phyloP scores from a whole-genome alignment of 805 yeast species.

The Middelhovenomyces tepae region DNA sequence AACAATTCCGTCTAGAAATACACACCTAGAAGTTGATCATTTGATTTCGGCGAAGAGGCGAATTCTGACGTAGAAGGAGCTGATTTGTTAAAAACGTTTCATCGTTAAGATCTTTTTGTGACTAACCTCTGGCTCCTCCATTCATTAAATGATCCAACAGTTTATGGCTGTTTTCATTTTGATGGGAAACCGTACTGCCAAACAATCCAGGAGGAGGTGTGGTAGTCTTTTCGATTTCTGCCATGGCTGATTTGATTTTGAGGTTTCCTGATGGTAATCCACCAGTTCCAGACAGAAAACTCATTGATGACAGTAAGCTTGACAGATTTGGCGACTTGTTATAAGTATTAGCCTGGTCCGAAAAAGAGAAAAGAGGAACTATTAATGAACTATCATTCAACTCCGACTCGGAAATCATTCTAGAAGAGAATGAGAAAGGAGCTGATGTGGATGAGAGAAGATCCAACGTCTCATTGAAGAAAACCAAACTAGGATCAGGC shows the following conservation, averaged over 20 bases:
- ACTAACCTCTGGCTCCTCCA: slow-evolving; percentile 42
- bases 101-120: no score
- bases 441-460: no score
- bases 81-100: neutral
- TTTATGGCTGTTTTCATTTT: slow-evolving; percentile 54
- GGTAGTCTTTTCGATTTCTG: slow-evolving; percentile 33
- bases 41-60: slow-evolving; percentile 6
- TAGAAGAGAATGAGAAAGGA: no score
- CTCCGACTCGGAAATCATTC: no score
- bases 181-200: slow-evolving; percentile 14
- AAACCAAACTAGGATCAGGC: no score
- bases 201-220: slow-evolving; percentile 74
- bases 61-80: neutral
- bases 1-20: slow-evolving; percentile 15
- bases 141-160: slow-evolving; percentile 76
- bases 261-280: slow-evolving; percentile 27
- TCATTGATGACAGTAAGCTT: slow-evolving; percentile 21
- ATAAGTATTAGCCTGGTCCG: slow-evolving; percentile 1
- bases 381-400: no score
- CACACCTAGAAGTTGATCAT: slow-evolving; percentile 23
- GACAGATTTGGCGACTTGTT: slow-evolving; percentile 24
- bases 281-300: slow-evolving; percentile 21
- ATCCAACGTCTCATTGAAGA: no score
- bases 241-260: slow-evolving; percentile 8
- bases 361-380: neutral